phyloP scores from a whole-genome alignment of 2,329 filamentous ascomycete genomes.

The Fusarium pininemorale region DNA sequence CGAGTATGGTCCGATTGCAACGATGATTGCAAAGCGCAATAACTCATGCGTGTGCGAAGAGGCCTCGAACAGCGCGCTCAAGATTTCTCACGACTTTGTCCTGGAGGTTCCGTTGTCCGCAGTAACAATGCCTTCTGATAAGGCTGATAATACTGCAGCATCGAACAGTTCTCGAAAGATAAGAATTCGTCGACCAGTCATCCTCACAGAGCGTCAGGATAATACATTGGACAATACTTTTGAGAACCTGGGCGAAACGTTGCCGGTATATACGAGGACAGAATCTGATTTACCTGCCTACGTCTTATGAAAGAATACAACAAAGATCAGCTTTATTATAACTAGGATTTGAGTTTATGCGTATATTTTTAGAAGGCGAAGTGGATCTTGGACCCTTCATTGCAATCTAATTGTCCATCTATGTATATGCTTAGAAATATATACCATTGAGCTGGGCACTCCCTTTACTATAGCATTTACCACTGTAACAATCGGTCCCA shows the following conservation, averaged over 20 bases:
- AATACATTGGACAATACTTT: neutral
- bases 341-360: too few relatives aligned
- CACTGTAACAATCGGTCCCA: too few relatives aligned
- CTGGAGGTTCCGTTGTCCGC: neutral
- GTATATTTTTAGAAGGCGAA: too few relatives aligned
- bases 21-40: neutral
- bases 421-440: accelerated
- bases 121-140: neutral
- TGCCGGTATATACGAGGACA: neutral
- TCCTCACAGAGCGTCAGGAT: neutral
- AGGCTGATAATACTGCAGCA: neutral
- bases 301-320: accelerated
- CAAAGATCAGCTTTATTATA: too few relatives aligned
- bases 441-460: too few relatives aligned
- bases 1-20: neutral
- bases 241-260: neutral
- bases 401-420: accelerated
- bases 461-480: too few relatives aligned
- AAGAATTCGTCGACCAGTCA: neutral
- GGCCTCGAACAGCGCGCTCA: neutral
- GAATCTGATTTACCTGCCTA: neutral
- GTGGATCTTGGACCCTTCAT: too few relatives aligned
- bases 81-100: neutral
- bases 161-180: neutral
- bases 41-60: neutral